Base-by-base conservation (phyloP, 345 rosid genomes). In the Salix koriyanagi region DNA sequence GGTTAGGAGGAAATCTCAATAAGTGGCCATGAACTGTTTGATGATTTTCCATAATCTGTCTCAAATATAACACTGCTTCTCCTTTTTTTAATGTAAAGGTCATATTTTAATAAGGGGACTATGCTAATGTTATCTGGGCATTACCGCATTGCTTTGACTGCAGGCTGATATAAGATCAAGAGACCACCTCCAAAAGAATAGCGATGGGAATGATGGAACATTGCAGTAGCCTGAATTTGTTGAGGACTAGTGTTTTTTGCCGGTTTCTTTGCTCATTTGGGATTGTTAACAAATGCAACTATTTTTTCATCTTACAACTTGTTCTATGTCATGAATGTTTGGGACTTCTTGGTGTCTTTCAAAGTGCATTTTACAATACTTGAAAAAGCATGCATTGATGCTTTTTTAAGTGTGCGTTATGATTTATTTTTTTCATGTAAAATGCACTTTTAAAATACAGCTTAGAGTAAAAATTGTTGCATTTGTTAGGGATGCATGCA, bases 101-200 rank as follows among this genome's bases (percentile, higher is more conserved):
- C 37, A 36, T 36, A 36, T 36, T 36, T 36, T 5, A 36, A 36
- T 36, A 7, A 36, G 37, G 37, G 67, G 73, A 58, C 34, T 60
- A 15, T 28, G 56, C 25, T 69, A 5, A 36, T 18, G 46, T 65
- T 60, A 60, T 71, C 64, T 12, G 26, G n/a, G 32, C 15, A 54
- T 7, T 37, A 8, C 48, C 61, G 44, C 75, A 70, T 21, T 54
- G 48, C 73, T 11, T 70, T 60, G 37, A 70, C 76, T 70, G 77
- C 81, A 93, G 97, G 97, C 97, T 82, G 95, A 94, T 83, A 86
- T 88, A 65, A 91, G 88, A 84, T 91, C 95, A 71, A 89, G 95
- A 80, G 88, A 79, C 60, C 85, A 85, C 83, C 84, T 93, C 42
- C 90, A 67, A 75, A 86, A 83, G 80, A 46, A 46, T 14, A 46